Conservation (phyloP, 345 rosid species). For the Pistacia atlantica region DNA sequence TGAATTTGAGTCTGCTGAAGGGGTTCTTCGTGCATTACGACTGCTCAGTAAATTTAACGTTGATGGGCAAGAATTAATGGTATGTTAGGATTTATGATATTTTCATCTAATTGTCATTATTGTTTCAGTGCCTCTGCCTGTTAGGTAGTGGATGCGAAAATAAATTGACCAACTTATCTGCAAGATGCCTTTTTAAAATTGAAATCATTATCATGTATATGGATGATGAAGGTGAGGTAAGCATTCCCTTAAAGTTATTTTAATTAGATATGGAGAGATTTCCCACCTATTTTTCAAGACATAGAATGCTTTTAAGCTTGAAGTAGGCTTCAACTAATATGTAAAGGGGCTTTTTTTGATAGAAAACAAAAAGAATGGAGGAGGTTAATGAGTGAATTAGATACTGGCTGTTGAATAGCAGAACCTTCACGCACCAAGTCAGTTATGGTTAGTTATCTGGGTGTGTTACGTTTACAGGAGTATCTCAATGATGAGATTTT, state of each 20-base stretch:
- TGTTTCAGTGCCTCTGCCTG: background rate
- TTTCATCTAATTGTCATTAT: background rate
- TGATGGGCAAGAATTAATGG: constrained; percentile 94
- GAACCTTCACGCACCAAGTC: background rate
- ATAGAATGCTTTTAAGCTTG: background rate
- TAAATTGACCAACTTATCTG: background rate
- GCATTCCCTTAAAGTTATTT: background rate
- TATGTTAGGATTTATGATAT: constrained; percentile 36
- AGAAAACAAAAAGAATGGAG: too few species aligned
- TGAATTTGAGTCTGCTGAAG: constrained; percentile 96
- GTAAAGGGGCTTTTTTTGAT: background rate
- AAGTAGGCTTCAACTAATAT: background rate
- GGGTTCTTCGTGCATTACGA: constrained; percentile 92
- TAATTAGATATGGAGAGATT: background rate
- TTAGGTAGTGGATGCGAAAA: constrained; percentile 1
- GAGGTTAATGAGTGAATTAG: background rate
- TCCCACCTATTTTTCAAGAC: background rate
- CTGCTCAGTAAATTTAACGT: constrained; percentile 80
- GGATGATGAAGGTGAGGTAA: background rate
- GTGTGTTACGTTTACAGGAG: background rate
- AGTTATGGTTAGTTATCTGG: background rate
- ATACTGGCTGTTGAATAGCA: background rate
- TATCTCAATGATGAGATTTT: background rate
- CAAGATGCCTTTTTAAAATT: background rate
- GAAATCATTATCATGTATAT: background rate